Conservation (phyloP, 768 basidiomycete genomes). For the Postia placenta region DNA sequence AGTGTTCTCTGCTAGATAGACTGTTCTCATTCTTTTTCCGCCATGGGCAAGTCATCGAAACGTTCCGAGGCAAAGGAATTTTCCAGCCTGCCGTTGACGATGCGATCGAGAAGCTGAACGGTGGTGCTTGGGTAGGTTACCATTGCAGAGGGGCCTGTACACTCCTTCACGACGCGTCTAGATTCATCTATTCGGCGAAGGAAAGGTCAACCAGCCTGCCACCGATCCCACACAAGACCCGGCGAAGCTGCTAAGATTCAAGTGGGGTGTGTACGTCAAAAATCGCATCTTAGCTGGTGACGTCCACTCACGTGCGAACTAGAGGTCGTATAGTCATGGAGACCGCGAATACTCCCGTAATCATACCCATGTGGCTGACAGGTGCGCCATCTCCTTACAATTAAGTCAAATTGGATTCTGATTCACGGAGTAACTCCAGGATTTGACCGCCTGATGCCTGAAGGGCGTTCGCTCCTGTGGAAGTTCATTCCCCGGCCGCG, state of each 20-base stretch:
- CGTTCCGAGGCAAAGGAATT: conserved; percentile 84
- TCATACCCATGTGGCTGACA: conserved; percentile 95
- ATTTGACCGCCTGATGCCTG: conserved; percentile 89
- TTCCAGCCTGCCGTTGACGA: conserved; percentile 81
- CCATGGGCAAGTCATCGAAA: conserved; percentile 88
- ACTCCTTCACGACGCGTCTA: conserved; percentile 21
- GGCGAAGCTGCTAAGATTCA: conserved; percentile 66
- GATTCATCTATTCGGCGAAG: conserved; percentile 91
- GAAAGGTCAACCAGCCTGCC: conserved; percentile 73
- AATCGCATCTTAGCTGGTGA: not conserved
- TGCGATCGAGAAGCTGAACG: conserved; percentile 76
- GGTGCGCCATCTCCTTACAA: conserved; percentile 31
- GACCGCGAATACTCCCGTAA: conserved; percentile 53
- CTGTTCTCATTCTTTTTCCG: conserved; percentile 81
- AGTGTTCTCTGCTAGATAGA: conserved; percentile 32
- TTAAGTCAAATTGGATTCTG: too few relatives aligned
- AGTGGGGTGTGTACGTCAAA: conserved; percentile 87
- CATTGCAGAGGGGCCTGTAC: not conserved
- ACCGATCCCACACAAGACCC: conserved; percentile 41
- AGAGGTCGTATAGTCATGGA: conserved; percentile 85
- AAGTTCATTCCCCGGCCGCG: conserved; percentile 64
- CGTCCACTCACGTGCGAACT: conserved; percentile 4
- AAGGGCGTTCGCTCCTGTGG: conserved; percentile 68
- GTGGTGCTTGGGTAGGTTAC: conserved; percentile 76
- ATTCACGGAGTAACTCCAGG: conserved; percentile 35